Base-by-base conservation (phyloP, 768 basidiomycete genomes). In the Boletus huronensis region DNA sequence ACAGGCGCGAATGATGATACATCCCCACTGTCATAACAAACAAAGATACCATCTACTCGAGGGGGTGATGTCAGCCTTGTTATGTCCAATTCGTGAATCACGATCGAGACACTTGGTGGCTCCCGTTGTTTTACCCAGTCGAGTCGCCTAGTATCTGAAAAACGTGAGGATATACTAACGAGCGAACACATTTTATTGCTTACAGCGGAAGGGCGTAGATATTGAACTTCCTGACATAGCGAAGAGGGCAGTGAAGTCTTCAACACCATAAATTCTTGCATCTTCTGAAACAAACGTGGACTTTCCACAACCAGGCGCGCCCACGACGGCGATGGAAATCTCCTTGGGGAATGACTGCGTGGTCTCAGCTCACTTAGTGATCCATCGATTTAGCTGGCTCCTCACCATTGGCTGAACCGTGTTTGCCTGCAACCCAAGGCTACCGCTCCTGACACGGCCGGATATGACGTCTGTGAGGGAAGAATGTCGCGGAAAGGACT, bases 21-120 rank as follows among this genome's bases (percentile, higher is more conserved):
- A 53, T 82, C 75, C 1, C 83, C 80, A 10, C 85, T 81, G 71
- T 94, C 90, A 69, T 94, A 97, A 65, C 93, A 97, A 25, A 97
- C 76, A 49, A 97, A 80, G 14, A 87, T 82, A 0, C 88, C 96
- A 58, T 93, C 86, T 48, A 92, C 75, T 17, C 70, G 68, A 19
- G 87, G 85, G 23, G 83, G 72, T 5, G 73, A 75, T 28, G 78
- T 75, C 7, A 87, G 81, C 78, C 83, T 66, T 36, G 72, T 74
- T 39, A 82, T 74, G 59, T 83, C 79, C 31, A 82, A 72, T 66
- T 85, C 83, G 52, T 84, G 74, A 29, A 84, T 73, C 58, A 79
- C 76, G 23, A 85, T 68, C 23, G 76, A 71, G 58, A 73, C 74
- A 50, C 73, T 77, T 55, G 73, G 74, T 43, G 65, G 70, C 59